Evolutionary conservation across 805 yeast species (phyloP).

Genomic region (Candida hungchunana): DNA sequence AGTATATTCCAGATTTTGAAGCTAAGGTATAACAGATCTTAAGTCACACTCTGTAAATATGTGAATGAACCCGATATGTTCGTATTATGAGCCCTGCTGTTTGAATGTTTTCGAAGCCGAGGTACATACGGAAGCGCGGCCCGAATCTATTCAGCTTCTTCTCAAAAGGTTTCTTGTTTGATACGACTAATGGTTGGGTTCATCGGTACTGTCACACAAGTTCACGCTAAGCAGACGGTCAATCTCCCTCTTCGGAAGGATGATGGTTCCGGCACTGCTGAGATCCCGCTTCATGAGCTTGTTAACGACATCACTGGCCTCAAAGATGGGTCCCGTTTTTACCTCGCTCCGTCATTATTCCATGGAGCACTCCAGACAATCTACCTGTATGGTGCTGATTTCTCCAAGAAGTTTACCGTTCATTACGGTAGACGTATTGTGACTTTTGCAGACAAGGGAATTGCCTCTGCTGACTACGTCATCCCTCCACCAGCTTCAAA

Average conservation of each 20-base stretch:
- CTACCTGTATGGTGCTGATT: conserved; percentile 54
- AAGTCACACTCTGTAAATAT: no score
- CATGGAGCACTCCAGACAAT: conserved; percentile 79
- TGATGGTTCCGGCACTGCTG: conserved; percentile 12
- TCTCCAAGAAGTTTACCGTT: conserved; percentile 47
- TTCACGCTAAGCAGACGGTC: conserved; percentile 25
- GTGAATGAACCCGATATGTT: no score
- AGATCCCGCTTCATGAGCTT: conserved; percentile 21
- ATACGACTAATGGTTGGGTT: conserved; percentile 30
- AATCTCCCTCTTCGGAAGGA: conserved; percentile 21
- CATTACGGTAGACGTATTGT: conserved; percentile 73
- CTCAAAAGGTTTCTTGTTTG: no score
- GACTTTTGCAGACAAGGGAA: conserved; percentile 60
- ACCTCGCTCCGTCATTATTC: conserved; percentile 59
- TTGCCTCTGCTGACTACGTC: conserved; percentile 72
- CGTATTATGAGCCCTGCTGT: no score
- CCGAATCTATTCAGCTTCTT: no score
- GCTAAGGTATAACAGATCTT: no score
- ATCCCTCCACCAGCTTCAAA: conserved; percentile 34
- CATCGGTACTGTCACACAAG: conserved; percentile 24
- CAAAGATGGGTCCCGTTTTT: conserved; percentile 42
- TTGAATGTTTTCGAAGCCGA: no score
- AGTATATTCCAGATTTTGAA: no score
- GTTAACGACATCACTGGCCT: conserved; percentile 39
- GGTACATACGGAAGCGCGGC: no score